Evolutionary conservation across 1,284 basidiomycete species (phyloP).

Genomic region (Somion occarium): DNA sequence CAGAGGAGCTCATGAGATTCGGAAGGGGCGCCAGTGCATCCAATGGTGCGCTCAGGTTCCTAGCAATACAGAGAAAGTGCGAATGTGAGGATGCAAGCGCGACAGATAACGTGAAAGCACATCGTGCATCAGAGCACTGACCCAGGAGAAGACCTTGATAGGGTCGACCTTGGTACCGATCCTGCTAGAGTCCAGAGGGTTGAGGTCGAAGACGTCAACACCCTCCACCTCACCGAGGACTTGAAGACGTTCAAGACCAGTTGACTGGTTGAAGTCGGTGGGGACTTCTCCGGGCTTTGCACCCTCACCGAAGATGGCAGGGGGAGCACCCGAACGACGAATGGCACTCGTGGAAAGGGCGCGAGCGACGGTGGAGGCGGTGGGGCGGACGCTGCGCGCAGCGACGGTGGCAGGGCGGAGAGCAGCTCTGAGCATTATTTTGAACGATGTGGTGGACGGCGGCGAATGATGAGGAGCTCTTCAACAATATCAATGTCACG

Average conservation of each 20-base stretch:
- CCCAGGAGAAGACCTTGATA: slow-evolving; percentile 83
- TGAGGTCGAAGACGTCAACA: slow-evolving; percentile 87
- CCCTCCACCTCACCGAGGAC: slow-evolving; percentile 87
- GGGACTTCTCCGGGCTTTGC: slow-evolving; percentile 76
- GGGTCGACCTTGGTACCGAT: slow-evolving; percentile 88
- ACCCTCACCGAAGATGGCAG: slow-evolving; percentile 71
- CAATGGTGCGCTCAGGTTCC: slow-evolving; percentile 79
- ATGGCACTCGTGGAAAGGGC: slow-evolving; percentile 56
- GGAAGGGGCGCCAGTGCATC: slow-evolving; percentile 88
- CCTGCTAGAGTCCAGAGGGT: slow-evolving; percentile 81
- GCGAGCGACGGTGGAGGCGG: slow-evolving; percentile 26
- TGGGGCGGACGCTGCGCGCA: slow-evolving; percentile 27
- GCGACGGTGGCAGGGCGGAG: slow-evolving; percentile 36
- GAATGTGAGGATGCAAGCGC: neutral
- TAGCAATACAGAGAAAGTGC: slow-evolving; percentile 27
- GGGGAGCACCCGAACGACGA: slow-evolving; percentile 48
- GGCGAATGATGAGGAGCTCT: slow-evolving; percentile 8
- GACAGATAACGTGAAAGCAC: neutral
- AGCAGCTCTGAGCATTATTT: slow-evolving; percentile 39
- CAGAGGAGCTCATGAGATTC: slow-evolving; percentile 91
- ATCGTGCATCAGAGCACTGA: slow-evolving; percentile 46
- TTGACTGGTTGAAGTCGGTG: slow-evolving; percentile 87
- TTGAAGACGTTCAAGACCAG: slow-evolving; percentile 95
- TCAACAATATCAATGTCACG: slow-evolving; percentile 5
- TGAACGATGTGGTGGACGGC: slow-evolving; percentile 7